Conservation (phyloP, 202 grass and related monocot species). For the Eragrostis tef region DNA sequence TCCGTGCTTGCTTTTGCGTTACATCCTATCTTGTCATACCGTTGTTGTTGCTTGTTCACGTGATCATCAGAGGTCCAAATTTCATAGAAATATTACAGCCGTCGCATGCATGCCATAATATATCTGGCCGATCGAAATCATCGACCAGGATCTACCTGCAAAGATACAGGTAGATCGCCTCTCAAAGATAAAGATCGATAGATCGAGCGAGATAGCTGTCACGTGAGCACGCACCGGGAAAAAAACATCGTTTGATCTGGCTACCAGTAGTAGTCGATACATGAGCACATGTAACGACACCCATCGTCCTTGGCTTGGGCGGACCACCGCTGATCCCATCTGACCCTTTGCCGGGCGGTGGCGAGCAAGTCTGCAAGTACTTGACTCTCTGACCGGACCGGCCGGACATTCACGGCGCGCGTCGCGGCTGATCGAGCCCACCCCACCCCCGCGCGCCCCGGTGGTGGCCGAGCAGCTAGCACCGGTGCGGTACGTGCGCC, state of each 20-base stretch:
- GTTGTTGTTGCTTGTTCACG: not conserved
- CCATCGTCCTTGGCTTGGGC: not conserved
- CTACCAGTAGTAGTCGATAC: no score
- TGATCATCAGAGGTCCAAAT: not conserved
- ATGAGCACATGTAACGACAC: no score
- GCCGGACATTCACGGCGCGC: conserved; percentile 14
- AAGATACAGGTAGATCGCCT: not conserved
- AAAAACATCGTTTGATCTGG: no score
- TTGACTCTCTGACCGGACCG: conserved; percentile 2
- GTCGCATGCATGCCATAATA: not conserved
- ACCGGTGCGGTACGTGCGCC: not conserved
- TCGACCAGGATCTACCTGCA: not conserved
- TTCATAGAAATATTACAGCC: no score
- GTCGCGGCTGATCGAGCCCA: not conserved
- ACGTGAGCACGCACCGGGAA: no score
- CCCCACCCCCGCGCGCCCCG: no score
- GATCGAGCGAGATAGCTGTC: no score
- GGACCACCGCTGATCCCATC: not conserved
- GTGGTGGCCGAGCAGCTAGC: not conserved
- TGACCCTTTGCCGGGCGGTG: not conserved
- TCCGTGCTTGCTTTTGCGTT: no score
- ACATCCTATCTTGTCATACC: not conserved
- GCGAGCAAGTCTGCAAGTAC: conserved; percentile 1
- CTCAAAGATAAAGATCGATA: not conserved
- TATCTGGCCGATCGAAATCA: not conserved